phyloP scores from a whole-genome alignment of 768 basidiomycete genomes.

The Melanogaster broomeanus region DNA sequence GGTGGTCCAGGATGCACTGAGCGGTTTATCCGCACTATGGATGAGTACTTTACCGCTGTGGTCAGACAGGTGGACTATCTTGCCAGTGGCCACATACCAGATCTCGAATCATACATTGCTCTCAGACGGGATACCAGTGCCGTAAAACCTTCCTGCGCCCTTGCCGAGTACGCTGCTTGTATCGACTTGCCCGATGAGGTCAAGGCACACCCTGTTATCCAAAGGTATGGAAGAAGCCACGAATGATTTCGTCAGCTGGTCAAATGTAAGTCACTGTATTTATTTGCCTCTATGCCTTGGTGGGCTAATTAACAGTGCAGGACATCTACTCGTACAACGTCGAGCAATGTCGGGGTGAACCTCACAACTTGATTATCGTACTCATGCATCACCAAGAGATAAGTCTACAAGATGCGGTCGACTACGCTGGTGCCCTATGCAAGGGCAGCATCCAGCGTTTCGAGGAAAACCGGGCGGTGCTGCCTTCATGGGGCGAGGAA shows the following conservation, averaged over 20 bases:
- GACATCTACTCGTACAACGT: conserved; percentile 35
- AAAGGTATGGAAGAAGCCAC: conserved; percentile 25
- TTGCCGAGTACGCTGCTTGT: conserved; percentile 35
- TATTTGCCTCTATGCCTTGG: not conserved
- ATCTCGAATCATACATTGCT: conserved; percentile 41
- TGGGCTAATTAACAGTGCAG: conserved; percentile 14
- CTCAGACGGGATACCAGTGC: conserved; percentile 44
- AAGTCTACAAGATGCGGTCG: too few relatives aligned
- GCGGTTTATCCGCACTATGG: conserved; percentile 40
- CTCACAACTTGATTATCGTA: conserved; percentile 48
- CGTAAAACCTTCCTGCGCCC: conserved; percentile 40
- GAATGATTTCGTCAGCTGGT: conserved; percentile 38
- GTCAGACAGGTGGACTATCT: conserved; percentile 46
- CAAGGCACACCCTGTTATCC: conserved; percentile 39
- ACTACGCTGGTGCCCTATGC: too few relatives aligned
- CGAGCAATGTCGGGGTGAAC: conserved; percentile 31
- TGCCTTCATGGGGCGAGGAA: conserved; percentile 42
- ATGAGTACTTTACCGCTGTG: conserved; percentile 38
- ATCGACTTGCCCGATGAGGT: too few relatives aligned
- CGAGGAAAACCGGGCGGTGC: conserved; percentile 13
- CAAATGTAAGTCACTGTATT: conserved; percentile 32
- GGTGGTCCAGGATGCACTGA: too few relatives aligned
- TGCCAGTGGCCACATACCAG: conserved; percentile 30
- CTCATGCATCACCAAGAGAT: conserved; percentile 58
- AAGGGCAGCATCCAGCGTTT: too few relatives aligned